Evolutionary conservation across 495 filamentous ascomycete genomes (phyloP).

Genomic region (Cairneyella variabilis): DNA sequence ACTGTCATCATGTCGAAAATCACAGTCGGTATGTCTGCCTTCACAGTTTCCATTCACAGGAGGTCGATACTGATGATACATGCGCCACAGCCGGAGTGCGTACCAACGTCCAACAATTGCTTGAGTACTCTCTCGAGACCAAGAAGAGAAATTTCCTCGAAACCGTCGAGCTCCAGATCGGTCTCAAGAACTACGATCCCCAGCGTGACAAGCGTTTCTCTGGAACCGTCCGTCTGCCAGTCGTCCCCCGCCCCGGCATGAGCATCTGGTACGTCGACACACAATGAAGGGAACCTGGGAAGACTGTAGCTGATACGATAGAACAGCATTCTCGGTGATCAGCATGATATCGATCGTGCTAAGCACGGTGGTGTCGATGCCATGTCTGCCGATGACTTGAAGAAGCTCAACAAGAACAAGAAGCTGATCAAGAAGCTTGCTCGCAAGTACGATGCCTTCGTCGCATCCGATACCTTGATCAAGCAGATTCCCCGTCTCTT

Average conservation of each 20-base stretch:
- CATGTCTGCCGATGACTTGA: conserved; percentile 96
- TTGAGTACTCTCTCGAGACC: conserved; percentile 91
- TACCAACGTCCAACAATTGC: conserved; percentile 82
- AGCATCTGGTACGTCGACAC: conserved; percentile 67
- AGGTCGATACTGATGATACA: conserved; percentile 26
- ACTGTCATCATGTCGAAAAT: conserved; percentile 80
- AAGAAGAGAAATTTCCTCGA: conserved; percentile 99
- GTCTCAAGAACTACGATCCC: conserved; percentile 99
- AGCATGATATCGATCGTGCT: conserved; percentile 99
- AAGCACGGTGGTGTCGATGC: conserved; percentile 97
- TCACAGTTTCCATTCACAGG: neutral
- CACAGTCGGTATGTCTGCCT: conserved; percentile 67
- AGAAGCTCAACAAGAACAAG: conserved; percentile 99
- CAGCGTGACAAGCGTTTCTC: conserved; percentile 99
- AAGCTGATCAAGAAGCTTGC: conserved; percentile 99
- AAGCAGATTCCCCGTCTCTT: conserved; percentile 99
- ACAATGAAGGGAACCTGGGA: conserved; percentile 3
- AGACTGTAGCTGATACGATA: conserved; percentile 17
- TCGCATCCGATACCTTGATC: conserved; percentile 93
- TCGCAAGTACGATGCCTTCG: conserved; percentile 99
- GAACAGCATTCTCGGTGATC: conserved; percentile 88
- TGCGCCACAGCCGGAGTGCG: conserved; percentile 80
- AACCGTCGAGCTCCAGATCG: conserved; percentile 94
- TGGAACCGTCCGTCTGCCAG: conserved; percentile 91
- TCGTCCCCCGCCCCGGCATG: conserved; percentile 90